Evolutionary conservation across 108 stramenopile species (phyloP), one percentile per base, ranked within the genome.

Genomic region (Nitzschia sp.): DNA sequence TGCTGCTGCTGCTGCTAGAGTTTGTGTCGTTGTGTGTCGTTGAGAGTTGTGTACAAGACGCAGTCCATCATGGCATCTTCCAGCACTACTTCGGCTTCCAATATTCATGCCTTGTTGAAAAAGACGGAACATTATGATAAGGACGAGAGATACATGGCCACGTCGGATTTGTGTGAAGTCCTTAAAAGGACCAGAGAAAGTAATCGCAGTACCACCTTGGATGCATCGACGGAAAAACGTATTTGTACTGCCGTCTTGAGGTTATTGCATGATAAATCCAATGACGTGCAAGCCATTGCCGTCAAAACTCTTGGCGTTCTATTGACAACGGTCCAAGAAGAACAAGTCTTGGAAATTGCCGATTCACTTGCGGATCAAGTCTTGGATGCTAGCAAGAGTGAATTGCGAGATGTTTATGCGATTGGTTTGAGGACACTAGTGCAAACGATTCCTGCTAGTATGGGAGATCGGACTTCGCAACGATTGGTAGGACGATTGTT

Each of bases 81-180:
- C 13, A 13, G 9, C 13, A n/a, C 49, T 21, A 4, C 49, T 4
- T 51, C 49, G 21, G 49, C 13, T 21, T 19, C 56, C 15, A 62
- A 42, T 26, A 80, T 83, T 77, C 72, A 83, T 21, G 84, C 83
- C 3, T 79, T 93, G 31, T 78, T 93, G 64, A 83, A 89, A 82
- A 93, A 93, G 82, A 90, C 89, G 9, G 89, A 93, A 54, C 92
- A 93, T 64, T 83, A 87, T 59, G 86, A 87, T 71, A 87, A 87
- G 64, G 98, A 99, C 70, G 98, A 98, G 72, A 95, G 98, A 17
- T 99, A 97, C 82, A 99, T 99, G 98, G 98, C 98, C 31, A 97
- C 95, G 47, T 93, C 85, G 32, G 98, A 99, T 79, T 81, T 99
- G 31, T 97, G 96, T 75, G 91, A 89, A 45, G 85, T 93, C 38